These are phyloP conservation scores for Trametes sp. DNA, from an alignment of 1,284 basidiomycete species.

Conservation along the genomic window DNA sequence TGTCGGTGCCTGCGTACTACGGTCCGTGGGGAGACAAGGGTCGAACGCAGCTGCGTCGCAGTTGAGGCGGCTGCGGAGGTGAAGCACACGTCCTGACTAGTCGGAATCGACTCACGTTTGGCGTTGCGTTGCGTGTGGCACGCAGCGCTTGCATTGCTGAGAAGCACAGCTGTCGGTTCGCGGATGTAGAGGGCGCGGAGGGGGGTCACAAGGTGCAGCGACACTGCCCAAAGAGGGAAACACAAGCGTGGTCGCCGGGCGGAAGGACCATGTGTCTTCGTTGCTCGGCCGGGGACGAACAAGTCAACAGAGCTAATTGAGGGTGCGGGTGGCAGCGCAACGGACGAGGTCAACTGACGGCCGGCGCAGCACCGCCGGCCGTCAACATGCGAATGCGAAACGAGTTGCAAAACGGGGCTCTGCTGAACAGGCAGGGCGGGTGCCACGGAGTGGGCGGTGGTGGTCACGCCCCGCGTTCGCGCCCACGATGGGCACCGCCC, in stretches of 20 bases:
- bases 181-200: conserved; percentile 6
- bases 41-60: not conserved
- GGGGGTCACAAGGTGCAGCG: conserved; percentile 12
- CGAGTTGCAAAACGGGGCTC: conserved; percentile 9
- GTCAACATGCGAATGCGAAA: conserved; percentile 31
- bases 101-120: conserved; percentile 6
- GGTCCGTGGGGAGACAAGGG: not conserved
- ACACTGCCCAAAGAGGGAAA: conserved; percentile 8
- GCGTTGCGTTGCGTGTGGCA: not conserved
- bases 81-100: not conserved
- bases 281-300: conserved; percentile 1
- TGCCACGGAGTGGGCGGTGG: conserved; percentile 15
- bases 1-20: conserved; percentile 3
- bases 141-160: conserved; percentile 8
- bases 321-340: not conserved
- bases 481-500: conserved; percentile 6
- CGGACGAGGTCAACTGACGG: conserved; percentile 26
- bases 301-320: not conserved
- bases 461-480: conserved; percentile 20
- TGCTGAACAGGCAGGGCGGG: conserved; percentile 14
- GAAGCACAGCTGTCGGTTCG: conserved; percentile 7
- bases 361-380: conserved; percentile 19
- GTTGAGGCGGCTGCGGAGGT: not conserved
- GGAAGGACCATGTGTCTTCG: conserved; percentile 11
- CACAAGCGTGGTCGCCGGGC: conserved; percentile 12